phyloP scores from a whole-genome alignment of 495 filamentous ascomycete genomes.

The Trypethelium eluteriae region DNA sequence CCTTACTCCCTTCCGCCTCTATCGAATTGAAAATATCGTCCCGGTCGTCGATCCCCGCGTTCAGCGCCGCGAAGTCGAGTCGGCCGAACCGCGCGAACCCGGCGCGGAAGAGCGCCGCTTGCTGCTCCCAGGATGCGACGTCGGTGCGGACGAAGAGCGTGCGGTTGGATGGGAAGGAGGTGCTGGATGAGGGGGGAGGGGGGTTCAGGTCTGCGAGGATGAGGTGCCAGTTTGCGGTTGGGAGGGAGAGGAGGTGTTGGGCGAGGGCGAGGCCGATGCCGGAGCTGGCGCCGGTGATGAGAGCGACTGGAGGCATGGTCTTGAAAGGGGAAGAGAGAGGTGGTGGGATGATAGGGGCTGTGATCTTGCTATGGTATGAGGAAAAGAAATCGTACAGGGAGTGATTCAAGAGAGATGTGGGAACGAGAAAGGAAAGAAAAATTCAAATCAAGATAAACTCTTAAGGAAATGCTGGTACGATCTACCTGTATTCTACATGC shows the following conservation, averaged over 20 bases:
- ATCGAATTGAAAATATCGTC: constrained; percentile 35
- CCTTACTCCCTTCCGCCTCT: constrained; percentile 21
- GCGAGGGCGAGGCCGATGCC: constrained; percentile 43
- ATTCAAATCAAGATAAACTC: no score
- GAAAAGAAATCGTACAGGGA: neutral
- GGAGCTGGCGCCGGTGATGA: constrained; percentile 40
- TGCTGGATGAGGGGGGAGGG: constrained; percentile 19
- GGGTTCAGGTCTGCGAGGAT: constrained; percentile 41
- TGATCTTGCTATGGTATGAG: neutral
- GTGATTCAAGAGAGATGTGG: neutral
- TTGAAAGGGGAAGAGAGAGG: neutral
- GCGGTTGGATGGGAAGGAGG: constrained; percentile 19
- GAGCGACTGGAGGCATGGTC: constrained; percentile 22
- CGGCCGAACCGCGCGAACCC: constrained; percentile 35
- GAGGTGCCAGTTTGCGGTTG: constrained; percentile 30
- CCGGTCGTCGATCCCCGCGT: constrained; percentile 42
- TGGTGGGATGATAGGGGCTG: neutral
- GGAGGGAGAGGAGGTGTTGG: constrained; percentile 34
- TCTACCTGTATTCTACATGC: no score
- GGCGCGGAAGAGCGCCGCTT: constrained; percentile 36
- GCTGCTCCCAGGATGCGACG: constrained; percentile 35
- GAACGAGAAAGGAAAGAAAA: neutral
- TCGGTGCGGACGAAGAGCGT: constrained; percentile 34
- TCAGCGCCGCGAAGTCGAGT: constrained; percentile 41
- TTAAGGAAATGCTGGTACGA: no score